These are phyloP conservation scores for Lomentospora prolificans DNA, from an alignment of 2,329 filamentous ascomycete genomes.

Conservation along the genomic window DNA sequence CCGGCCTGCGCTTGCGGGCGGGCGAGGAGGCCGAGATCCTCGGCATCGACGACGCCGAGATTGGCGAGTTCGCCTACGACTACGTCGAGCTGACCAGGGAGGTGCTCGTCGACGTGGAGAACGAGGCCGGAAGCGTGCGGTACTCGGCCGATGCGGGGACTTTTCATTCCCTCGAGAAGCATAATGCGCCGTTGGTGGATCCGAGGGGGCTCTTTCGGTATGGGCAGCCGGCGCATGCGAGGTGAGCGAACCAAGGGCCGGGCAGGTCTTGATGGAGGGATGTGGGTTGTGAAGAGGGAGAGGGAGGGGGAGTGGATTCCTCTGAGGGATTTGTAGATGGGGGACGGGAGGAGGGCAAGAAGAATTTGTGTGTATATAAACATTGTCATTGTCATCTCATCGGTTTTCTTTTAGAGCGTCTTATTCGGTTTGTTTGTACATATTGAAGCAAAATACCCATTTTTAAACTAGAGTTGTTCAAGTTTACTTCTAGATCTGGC, in stretches of 20 bases:
- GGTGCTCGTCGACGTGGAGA: slow-evolving; percentile 36
- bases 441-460: background rate
- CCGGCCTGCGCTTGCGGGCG: slow-evolving; percentile 64
- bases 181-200: slow-evolving; percentile 38
- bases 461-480: background rate
- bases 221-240: slow-evolving; percentile 7
- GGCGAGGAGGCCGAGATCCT: slow-evolving; percentile 70
- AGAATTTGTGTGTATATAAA: background rate
- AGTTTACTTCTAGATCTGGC: too few species aligned
- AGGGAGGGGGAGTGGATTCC: background rate
- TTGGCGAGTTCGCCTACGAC: slow-evolving; percentile 93
- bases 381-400: background rate
- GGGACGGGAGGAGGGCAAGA: too few species aligned
- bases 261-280: background rate
- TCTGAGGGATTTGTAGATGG: background rate
- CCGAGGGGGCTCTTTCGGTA: slow-evolving; percentile 25
- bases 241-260: too few species aligned
- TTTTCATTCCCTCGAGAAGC: slow-evolving; percentile 37
- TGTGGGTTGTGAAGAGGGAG: background rate
- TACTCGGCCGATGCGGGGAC: slow-evolving; percentile 30
- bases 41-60: slow-evolving; percentile 81
- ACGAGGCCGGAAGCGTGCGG: slow-evolving; percentile 29
- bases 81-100: slow-evolving; percentile 73
- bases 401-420: background rate
- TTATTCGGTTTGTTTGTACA: background rate